Evolutionary conservation across 441 rosid species (phyloP), one percentile per base, ranked within the genome.

Genomic region (Flueggea neowawraea): DNA sequence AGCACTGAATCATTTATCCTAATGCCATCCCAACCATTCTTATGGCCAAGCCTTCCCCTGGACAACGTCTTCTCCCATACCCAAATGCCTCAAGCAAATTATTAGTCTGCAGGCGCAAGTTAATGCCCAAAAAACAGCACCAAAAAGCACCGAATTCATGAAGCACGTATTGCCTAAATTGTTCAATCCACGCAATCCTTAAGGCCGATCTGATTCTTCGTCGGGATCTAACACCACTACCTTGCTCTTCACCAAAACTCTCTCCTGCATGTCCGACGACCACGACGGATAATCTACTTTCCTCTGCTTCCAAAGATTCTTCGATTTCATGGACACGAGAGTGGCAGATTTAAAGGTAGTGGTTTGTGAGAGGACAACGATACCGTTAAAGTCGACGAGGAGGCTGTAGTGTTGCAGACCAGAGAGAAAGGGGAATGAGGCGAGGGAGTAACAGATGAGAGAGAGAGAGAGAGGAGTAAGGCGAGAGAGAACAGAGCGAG

Each of bases 71-170:
- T 36, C 41, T 36, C 52, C 31, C 67, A 22, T 22, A 22, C 1
- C 28, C 28, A 22, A 22, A 22, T 22, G 28, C n/a, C n/a, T n/a
- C n/a, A n/a, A n/a, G n/a, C n/a, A n/a, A n/a, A n/a, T n/a, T n/a
- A n/a, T n/a, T n/a, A n/a, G n/a, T n/a, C n/a, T n/a, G n/a, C n/a
- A n/a, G n/a, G n/a, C n/a, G n/a, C n/a, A n/a, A n/a, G n/a, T n/a
- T n/a, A n/a, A n/a, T n/a, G n/a, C n/a, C n/a, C n/a, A n/a, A n/a
- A n/a, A n/a, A n/a, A n/a, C n/a, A n/a, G n/a, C n/a, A n/a, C n/a
- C n/a, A n/a, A n/a, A n/a, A n/a, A 88, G 75, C 16, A 88, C 84
- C 12, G 92, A 88, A 65, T 84, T 88, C 95, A 88, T 88, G 60
- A 86, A 88, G 51, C 92, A 88, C 1, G 90, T 88, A 61, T 84